These are phyloP conservation scores for Trypanosoma cruzi DNA, from an alignment of 208 protist species.

Conservation along the genomic window DNA sequence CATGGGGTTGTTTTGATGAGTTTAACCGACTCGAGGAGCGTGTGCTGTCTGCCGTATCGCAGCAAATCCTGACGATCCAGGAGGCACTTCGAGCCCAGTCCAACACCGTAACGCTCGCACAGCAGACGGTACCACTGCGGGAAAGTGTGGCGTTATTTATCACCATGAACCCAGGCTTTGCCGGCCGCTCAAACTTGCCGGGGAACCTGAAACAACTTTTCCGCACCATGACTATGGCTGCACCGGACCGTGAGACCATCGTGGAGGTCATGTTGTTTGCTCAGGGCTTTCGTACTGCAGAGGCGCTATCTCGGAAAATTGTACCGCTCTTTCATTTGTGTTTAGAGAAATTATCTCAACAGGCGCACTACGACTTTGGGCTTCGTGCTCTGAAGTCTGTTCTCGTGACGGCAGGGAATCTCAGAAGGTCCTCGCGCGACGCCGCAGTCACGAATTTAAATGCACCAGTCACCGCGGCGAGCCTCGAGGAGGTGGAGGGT, in stretches of 20 bases:
- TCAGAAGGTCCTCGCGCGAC: slow-evolving; percentile 19
- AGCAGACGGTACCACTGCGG: slow-evolving; percentile 91
- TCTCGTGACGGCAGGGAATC: slow-evolving; percentile 96
- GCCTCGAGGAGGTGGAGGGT: slow-evolving; percentile 60
- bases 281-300: slow-evolving; percentile 98
- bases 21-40: slow-evolving; percentile 99
- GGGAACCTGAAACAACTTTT: slow-evolving; percentile 99
- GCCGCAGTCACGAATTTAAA: slow-evolving; percentile 8
- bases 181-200: slow-evolving; percentile 98
- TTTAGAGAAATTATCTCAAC: slow-evolving; percentile 97
- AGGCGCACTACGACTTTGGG: slow-evolving; percentile 99
- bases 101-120: slow-evolving; percentile 90
- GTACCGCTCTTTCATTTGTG: slow-evolving; percentile 99
- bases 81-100: slow-evolving; percentile 69
- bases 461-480: not conserved
- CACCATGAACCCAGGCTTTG: slow-evolving; percentile 99
- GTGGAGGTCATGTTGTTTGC: slow-evolving; percentile 99
- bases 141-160: slow-evolving; percentile 98
- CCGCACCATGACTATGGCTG: slow-evolving; percentile 98
- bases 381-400: slow-evolving; percentile 99
- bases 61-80: slow-evolving; percentile 99
- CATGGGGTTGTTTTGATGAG: slow-evolving; percentile 99
- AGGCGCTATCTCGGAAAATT: slow-evolving; percentile 96
- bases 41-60: slow-evolving; percentile 99
- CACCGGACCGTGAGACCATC: slow-evolving; percentile 99